Conservation (phyloP, 108 stramenopile species). For the Fistulifera pelliculosa region DNA sequence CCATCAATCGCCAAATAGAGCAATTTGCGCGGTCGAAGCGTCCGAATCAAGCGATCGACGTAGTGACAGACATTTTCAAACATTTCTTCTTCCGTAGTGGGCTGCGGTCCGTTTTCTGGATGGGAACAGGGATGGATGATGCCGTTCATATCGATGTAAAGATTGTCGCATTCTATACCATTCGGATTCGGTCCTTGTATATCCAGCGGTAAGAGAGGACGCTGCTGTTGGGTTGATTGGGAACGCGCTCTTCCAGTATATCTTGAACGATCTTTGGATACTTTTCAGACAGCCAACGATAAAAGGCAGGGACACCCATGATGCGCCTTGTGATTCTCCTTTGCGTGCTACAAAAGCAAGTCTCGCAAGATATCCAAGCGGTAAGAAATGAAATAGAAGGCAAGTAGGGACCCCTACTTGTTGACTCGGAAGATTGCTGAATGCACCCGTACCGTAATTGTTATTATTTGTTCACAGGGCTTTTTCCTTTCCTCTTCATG, state of each 20-base stretch:
- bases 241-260: conserved; percentile 89
- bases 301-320: conserved; percentile 99
- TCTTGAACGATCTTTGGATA: conserved; percentile 93
- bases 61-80: conserved; percentile 90
- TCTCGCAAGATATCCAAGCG: no score
- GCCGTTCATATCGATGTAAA: conserved; percentile 99
- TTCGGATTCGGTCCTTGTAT: conserved; percentile 82
- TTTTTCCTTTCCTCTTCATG: no score
- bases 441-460: no score
- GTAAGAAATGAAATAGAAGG: no score
- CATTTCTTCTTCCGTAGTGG: conserved; percentile 94
- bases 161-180: conserved; percentile 86
- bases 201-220: conserved; percentile 73
- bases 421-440: no score
- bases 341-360: no score
- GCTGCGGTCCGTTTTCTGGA: conserved; percentile 87
- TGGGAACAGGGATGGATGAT: conserved; percentile 99
- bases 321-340: no score
- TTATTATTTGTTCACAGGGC: no score
- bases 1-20: conserved; percentile 95
- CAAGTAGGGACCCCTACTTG: no score
- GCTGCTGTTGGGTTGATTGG: conserved; percentile 18
- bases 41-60: conserved; percentile 79
- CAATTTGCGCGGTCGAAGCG: conserved; percentile 76
- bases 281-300: conserved; percentile 98